Evolutionary conservation across 805 yeast genomes (phyloP).

Genomic region (Wickerhamomyces queroliae): DNA sequence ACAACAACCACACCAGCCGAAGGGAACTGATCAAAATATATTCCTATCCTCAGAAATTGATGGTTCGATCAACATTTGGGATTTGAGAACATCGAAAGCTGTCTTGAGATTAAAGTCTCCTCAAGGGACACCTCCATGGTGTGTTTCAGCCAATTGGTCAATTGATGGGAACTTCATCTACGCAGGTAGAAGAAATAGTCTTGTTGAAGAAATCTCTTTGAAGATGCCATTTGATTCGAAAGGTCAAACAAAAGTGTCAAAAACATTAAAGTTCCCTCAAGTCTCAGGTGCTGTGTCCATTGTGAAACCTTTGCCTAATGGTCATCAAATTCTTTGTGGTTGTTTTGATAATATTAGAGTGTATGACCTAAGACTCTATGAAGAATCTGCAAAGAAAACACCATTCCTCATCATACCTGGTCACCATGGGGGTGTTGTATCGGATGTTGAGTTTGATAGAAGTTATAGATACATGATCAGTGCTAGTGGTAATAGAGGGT

Average conservation of each 20-base stretch:
- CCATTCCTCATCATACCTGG: slow-evolving; percentile 94
- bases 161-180: slow-evolving; percentile 70
- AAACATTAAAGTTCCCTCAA: slow-evolving; percentile 67
- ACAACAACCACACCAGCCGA: slow-evolving; percentile 16
- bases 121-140: slow-evolving; percentile 85
- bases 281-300: slow-evolving; percentile 90
- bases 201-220: slow-evolving; percentile 70
- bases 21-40: slow-evolving; percentile 35
- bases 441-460: slow-evolving; percentile 76
- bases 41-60: slow-evolving; percentile 80
- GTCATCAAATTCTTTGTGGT: slow-evolving; percentile 76
- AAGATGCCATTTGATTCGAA: slow-evolving; percentile 41
- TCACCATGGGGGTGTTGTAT: slow-evolving; percentile 88
- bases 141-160: slow-evolving; percentile 87
- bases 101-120: slow-evolving; percentile 50
- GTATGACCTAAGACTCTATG: slow-evolving; percentile 59
- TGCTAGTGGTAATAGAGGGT: slow-evolving; percentile 92
- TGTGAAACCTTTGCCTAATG: slow-evolving; percentile 74
- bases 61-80: slow-evolving; percentile 83
- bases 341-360: slow-evolving; percentile 86
- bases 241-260: slow-evolving; percentile 44
- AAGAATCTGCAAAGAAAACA: slow-evolving; percentile 27
- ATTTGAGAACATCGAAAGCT: slow-evolving; percentile 44
- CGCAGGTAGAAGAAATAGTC: slow-evolving; percentile 86
- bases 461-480: slow-evolving; percentile 84